These are phyloP conservation scores for Gynostemma pentaphyllum DNA, from an alignment of 306 rosid species.

Conservation along the genomic window DNA sequence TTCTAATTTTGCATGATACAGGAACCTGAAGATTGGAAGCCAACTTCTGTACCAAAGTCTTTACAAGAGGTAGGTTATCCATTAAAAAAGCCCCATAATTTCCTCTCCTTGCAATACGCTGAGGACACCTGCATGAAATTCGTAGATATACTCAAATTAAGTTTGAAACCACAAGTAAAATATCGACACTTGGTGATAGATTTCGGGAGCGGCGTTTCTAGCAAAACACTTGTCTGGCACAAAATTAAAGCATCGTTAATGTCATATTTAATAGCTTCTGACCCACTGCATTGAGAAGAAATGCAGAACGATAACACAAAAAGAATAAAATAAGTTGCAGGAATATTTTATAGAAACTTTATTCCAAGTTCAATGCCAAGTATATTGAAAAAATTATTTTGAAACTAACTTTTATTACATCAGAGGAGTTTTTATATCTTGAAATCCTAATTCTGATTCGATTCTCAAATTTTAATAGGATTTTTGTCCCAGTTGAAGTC, in stretches of 20 bases:
- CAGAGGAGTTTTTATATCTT: background rate
- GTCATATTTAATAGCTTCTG: background rate
- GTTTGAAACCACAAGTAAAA: background rate
- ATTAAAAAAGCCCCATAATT: constrained; percentile 91
- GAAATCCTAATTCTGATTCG: background rate
- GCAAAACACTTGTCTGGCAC: background rate
- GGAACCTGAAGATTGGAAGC: constrained; percentile 73
- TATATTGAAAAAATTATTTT: background rate
- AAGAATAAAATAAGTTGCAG: background rate
- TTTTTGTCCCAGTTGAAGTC: background rate
- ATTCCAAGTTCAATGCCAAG: background rate
- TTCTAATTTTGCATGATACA: constrained; percentile 86
- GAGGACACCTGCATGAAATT: constrained; percentile 66
- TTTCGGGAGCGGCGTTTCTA: background rate
- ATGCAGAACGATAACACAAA: background rate
- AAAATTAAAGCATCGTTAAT: background rate
- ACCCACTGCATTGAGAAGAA: background rate
- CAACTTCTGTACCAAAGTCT: constrained; percentile 69
- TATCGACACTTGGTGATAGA: background rate
- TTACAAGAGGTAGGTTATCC: constrained; percentile 87
- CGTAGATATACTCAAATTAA: background rate
- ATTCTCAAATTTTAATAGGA: background rate
- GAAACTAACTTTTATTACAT: background rate
- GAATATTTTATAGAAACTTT: background rate
- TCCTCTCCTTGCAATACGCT: constrained; percentile 83